Evolutionary conservation across 164 flowering plant genomes (phyloP).

Genomic region (Tetrastigma voinierianum): DNA sequence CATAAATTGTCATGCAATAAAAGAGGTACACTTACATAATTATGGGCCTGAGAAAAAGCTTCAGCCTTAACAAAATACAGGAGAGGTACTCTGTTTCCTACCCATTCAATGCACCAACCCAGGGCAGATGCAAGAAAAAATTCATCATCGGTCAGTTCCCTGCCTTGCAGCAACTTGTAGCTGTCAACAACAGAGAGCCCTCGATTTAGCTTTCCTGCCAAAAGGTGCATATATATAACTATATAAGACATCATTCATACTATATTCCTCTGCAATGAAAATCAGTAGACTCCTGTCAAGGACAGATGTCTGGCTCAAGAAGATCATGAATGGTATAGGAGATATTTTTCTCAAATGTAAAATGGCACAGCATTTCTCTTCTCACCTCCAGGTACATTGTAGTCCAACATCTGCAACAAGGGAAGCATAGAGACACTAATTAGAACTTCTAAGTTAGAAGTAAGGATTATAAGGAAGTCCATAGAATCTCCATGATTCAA

Average conservation of each 20-base stretch:
- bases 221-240: neutral
- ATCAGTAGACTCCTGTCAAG: too few species aligned
- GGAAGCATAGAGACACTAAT: constrained; percentile 10
- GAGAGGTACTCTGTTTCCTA: constrained; percentile 14
- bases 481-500: neutral
- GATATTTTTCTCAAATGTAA: neutral
- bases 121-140: constrained; percentile 61
- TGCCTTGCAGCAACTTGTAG: constrained; percentile 61
- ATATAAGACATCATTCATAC: too few species aligned
- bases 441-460: neutral
- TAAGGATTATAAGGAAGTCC: neutral
- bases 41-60: neutral
- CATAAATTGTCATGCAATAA: neutral
- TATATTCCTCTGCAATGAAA: too few species aligned
- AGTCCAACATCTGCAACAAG: constrained; percentile 86
- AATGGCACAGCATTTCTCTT: neutral
- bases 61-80: neutral
- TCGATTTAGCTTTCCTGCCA: constrained; percentile 75
- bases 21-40: neutral
- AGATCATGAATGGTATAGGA: too few species aligned
- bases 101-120: constrained; percentile 97
- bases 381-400: constrained; percentile 95
- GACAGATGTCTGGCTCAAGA: too few species aligned
- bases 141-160: constrained; percentile 59
- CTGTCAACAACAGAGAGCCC: constrained; percentile 84